Evolutionary conservation across 2,329 filamentous ascomycete genomes (phyloP).

Genomic region (Claviceps citrina): DNA sequence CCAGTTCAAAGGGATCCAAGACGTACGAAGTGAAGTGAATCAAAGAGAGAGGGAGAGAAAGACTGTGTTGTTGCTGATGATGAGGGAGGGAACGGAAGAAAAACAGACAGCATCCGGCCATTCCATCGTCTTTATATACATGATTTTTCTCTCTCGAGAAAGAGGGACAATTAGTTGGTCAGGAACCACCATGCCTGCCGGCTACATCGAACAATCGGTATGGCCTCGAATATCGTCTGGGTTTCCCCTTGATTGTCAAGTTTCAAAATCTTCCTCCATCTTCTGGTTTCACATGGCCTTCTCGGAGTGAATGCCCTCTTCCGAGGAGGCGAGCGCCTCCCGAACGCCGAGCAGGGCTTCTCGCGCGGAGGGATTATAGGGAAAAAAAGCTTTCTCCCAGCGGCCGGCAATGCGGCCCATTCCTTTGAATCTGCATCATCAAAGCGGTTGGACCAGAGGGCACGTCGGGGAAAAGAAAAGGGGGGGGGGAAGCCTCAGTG

Average conservation of each 20-base stretch:
- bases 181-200: not conserved
- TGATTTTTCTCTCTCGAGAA: not conserved
- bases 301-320: not conserved
- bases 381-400: not conserved
- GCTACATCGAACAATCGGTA: not conserved
- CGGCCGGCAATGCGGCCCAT: not conserved
- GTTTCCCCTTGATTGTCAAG: not conserved
- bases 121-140: conserved; percentile 2
- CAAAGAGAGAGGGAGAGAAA: not conserved
- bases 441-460: not conserved
- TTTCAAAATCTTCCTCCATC: not conserved
- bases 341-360: too few species aligned
- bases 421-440: not conserved
- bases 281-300: not conserved
- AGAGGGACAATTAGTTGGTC: too few species aligned
- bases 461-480: not conserved
- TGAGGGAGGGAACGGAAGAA: not conserved
- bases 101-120: not conserved
- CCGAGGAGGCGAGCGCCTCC: not conserved
- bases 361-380: too few species aligned
- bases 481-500: not conserved
- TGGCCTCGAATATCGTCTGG: not conserved
- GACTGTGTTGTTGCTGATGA: not conserved
- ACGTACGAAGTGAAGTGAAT: not conserved
- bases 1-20: not conserved